Evolutionary conservation across 192 early-diverging fungal species (phyloP).

Genomic region (Anaeromyces robustus): DNA sequence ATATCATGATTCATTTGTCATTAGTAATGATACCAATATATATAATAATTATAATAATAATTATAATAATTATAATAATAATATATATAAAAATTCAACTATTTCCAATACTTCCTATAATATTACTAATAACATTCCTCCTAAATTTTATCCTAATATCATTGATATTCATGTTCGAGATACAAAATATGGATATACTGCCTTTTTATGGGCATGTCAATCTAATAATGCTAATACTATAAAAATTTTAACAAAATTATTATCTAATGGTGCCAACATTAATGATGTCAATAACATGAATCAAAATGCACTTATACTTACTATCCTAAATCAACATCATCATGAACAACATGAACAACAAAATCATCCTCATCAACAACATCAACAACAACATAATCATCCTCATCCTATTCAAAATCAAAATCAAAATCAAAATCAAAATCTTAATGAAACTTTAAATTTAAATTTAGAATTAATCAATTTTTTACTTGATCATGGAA

Average conservation of each 20-base stretch:
- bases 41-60: too few relatives aligned
- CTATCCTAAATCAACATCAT: not conserved
- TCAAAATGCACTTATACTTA: not conserved
- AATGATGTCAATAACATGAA: not conserved
- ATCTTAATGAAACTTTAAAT: too few relatives aligned
- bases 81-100: too few relatives aligned
- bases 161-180: not conserved
- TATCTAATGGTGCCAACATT: not conserved
- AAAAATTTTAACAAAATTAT: not conserved
- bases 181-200: not conserved
- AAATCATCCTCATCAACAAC: too few relatives aligned
- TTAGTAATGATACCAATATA: too few relatives aligned
- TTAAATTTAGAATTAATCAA: not conserved
- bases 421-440: too few relatives aligned
- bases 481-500: not conserved
- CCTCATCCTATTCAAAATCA: too few relatives aligned
- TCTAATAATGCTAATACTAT: not conserved
- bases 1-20: too few relatives aligned
- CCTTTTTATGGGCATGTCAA: not conserved
- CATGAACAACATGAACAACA: not conserved
- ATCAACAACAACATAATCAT: too few relatives aligned
- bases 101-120: not conserved
- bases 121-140: too few relatives aligned
- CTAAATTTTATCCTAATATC: too few relatives aligned
- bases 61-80: too few relatives aligned